Conservation (phyloP, 2,329 filamentous ascomycete species). For the Ophiocordyceps sinensis region DNA sequence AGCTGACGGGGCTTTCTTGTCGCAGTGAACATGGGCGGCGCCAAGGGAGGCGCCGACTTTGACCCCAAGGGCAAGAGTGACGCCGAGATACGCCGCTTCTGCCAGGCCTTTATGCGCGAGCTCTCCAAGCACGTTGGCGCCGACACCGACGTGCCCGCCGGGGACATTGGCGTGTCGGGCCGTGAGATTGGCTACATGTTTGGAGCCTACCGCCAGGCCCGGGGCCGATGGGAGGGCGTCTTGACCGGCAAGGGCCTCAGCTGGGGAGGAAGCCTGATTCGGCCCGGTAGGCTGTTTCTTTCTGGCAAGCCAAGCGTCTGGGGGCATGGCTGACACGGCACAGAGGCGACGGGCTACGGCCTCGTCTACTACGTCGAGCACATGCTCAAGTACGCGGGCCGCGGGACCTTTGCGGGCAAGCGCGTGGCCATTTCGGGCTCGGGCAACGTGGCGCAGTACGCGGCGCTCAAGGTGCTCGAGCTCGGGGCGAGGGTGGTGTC, state of each 20-base stretch:
- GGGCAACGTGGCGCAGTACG: constrained; percentile 96
- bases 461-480: constrained; percentile 90
- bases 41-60: constrained; percentile 96
- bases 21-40: constrained; percentile 66
- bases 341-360: constrained; percentile 90
- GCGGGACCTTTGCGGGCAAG: constrained; percentile 79
- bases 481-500: constrained; percentile 87
- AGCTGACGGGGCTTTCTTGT: neutral
- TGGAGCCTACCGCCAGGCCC: constrained; percentile 77
- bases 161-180: constrained; percentile 86
- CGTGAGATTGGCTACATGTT: constrained; percentile 94
- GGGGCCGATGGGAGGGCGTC: constrained; percentile 89
- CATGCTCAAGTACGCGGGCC: constrained; percentile 87
- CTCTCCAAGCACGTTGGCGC: constrained; percentile 92
- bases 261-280: constrained; percentile 90
- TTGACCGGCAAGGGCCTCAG: constrained; percentile 86
- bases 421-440: constrained; percentile 91
- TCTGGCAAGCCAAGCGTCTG: neutral
- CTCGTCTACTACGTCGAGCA: constrained; percentile 92
- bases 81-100: constrained; percentile 95
- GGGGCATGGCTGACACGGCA: neutral
- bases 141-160: constrained; percentile 89
- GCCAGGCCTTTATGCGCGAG: constrained; percentile 90
- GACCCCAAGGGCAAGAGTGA: constrained; percentile 98
- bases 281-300: constrained; percentile 40